These are phyloP conservation scores for Vanderwaltozyma yarrowii DNA, from an alignment of 805 yeast species.

Conservation along the genomic window DNA sequence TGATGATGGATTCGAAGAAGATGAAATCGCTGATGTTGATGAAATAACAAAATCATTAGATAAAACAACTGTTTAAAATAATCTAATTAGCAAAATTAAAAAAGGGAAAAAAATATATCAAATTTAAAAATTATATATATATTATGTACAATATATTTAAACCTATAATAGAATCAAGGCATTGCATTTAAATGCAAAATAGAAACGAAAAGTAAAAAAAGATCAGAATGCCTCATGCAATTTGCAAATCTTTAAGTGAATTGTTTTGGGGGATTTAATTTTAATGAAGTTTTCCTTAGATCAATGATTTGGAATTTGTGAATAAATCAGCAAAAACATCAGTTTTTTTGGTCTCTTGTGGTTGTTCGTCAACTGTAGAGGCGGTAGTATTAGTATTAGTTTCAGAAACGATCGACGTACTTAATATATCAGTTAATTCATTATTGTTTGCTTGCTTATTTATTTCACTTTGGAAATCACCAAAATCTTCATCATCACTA, in stretches of 20 bases:
- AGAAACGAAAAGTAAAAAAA: too few relatives aligned
- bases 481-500: constrained; percentile 28
- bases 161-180: neutral
- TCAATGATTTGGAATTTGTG: constrained; percentile 24
- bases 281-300: constrained; percentile 2
- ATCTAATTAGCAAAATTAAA: neutral
- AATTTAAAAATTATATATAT: too few relatives aligned
- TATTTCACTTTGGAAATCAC: constrained; percentile 29
- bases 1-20: constrained; percentile 41
- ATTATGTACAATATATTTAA: too few relatives aligned
- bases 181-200: too few relatives aligned
- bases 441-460: neutral
- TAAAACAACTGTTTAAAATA: neutral
- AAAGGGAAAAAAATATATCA: neutral
- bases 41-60: constrained; percentile 1
- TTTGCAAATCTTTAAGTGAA: too few relatives aligned
- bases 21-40: constrained; percentile 11
- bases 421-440: neutral
- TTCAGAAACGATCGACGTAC: constrained; percentile 5
- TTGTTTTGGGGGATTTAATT: too few relatives aligned
- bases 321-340: constrained; percentile 26
- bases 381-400: too few relatives aligned
- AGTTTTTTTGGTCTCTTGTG: constrained; percentile 7
- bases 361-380: too few relatives aligned
- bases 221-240: too few relatives aligned